Evolutionary conservation across 164 flowering plant species (phyloP).

Genomic region (Cinnamomum micranthum): DNA sequence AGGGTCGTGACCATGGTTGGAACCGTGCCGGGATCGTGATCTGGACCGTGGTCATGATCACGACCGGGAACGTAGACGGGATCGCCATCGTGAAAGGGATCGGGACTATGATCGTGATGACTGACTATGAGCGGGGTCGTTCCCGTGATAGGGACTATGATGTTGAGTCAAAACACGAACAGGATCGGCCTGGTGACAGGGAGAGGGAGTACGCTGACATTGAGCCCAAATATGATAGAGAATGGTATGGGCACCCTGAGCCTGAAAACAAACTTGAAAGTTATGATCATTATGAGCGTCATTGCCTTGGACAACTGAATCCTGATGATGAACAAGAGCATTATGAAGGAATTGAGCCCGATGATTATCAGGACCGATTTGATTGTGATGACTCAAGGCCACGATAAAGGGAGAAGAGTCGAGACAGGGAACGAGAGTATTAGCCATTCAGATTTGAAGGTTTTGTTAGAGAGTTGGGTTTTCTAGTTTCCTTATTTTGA

Average conservation of each 20-base stretch:
- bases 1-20: conserved; percentile 23
- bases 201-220: conserved; percentile 40
- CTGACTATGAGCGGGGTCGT: conserved; percentile 26
- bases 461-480: too few species aligned
- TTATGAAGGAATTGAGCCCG: conserved; percentile 63
- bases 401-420: conserved; percentile 33
- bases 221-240: conserved; percentile 44
- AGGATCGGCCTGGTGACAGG: conserved; percentile 41
- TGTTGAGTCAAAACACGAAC: conserved; percentile 42
- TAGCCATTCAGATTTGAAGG: conserved; percentile 12
- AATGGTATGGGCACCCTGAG: conserved; percentile 28
- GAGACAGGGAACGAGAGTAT: conserved; percentile 42
- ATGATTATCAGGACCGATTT: conserved; percentile 28
- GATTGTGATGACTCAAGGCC: conserved; percentile 38
- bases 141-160: conserved; percentile 36
- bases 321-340: conserved; percentile 34
- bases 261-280: conserved; percentile 21
- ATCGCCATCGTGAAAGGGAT: conserved; percentile 31
- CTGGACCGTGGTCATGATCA: conserved; percentile 31
- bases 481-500: too few species aligned
- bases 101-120: conserved; percentile 24
- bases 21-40: too few species aligned
- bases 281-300: conserved; percentile 43
- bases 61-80: conserved; percentile 48
- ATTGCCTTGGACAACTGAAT: conserved; percentile 20